Conservation (phyloP, 2,329 filamentous ascomycete species). For the Podosphaera aphanis region DNA sequence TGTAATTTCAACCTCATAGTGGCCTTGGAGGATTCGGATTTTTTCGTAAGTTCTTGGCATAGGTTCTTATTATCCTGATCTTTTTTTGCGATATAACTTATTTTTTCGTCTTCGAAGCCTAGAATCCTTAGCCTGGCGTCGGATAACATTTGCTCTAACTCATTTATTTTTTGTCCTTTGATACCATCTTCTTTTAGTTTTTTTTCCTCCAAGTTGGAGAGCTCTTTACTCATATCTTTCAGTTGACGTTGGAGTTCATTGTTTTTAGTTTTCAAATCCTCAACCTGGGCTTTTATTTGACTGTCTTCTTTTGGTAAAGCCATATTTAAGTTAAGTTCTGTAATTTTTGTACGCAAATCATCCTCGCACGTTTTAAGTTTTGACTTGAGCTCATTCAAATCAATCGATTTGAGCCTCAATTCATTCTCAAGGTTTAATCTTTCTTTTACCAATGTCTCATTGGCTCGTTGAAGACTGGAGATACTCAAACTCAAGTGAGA, state of each 20-base stretch:
- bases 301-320: slow-evolving; percentile 8
- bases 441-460: slow-evolving; percentile 5
- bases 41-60: slow-evolving; percentile 6
- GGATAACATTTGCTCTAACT: slow-evolving; percentile 4
- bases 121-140: slow-evolving; percentile 9
- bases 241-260: slow-evolving; percentile 11
- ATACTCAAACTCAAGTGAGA: slow-evolving; percentile 7
- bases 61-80: slow-evolving; percentile 13
- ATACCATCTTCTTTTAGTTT: not conserved
- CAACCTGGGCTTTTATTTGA: slow-evolving; percentile 5
- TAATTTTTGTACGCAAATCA: slow-evolving; percentile 6
- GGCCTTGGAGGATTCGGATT: slow-evolving; percentile 4
- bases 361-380: slow-evolving; percentile 6
- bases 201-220: slow-evolving; percentile 6
- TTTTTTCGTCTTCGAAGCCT: slow-evolving; percentile 10
- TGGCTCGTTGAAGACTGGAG: slow-evolving; percentile 7
- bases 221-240: slow-evolving; percentile 16
- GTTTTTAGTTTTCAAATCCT: slow-evolving; percentile 9
- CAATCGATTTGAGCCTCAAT: slow-evolving; percentile 2
- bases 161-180: slow-evolving; percentile 5
- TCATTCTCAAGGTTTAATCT: slow-evolving; percentile 5
- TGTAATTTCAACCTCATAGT: slow-evolving; percentile 5
- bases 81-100: slow-evolving; percentile 6
- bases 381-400: slow-evolving; percentile 6
- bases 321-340: slow-evolving; percentile 7